Conservation (phyloP, 495 filamentous ascomycete species). For the Xylaria grammica region DNA sequence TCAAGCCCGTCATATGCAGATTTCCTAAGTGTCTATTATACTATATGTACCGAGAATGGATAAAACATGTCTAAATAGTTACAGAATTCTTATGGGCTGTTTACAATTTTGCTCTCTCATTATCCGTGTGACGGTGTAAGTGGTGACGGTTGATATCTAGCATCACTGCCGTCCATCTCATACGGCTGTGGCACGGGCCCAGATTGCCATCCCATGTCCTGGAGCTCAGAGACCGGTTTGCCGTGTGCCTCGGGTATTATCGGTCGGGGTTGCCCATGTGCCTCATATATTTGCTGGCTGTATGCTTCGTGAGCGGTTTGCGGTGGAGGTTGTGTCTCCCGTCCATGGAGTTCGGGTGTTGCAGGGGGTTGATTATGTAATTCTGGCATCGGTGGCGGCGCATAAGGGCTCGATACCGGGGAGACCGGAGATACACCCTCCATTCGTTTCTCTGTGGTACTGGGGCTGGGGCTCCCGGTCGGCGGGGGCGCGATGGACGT, state of each 20-base stretch:
- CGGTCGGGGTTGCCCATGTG: slow-evolving; percentile 24
- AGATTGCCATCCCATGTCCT: slow-evolving; percentile 45
- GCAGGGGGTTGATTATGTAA: slow-evolving; percentile 38
- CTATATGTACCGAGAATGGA: neutral
- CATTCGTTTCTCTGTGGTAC: slow-evolving; percentile 33
- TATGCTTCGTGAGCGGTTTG: slow-evolving; percentile 27
- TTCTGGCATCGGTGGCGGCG: slow-evolving; percentile 32
- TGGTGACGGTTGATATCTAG: neutral
- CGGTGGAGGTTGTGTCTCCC: slow-evolving; percentile 23
- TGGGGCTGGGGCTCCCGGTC: slow-evolving; percentile 37
- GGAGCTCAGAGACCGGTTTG: slow-evolving; percentile 32
- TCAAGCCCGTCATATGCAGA: neutral
- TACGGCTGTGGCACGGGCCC: slow-evolving; percentile 42
- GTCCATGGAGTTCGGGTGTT: slow-evolving; percentile 37
- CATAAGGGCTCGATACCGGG: slow-evolving; percentile 38
- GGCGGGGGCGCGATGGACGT: slow-evolving; percentile 26
- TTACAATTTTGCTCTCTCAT: neutral
- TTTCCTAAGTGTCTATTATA: neutral
- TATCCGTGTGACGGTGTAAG: neutral
- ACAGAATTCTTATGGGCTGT: neutral
- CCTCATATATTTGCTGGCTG: slow-evolving; percentile 31
- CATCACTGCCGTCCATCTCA: slow-evolving; percentile 45
- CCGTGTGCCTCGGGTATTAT: slow-evolving; percentile 31
- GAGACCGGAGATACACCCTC: slow-evolving; percentile 49
- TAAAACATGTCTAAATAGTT: neutral